Percentiles rank a stretch among this genome's conserved stretches.
Conservation (phyloP, 805 yeast genomes). For the Myxozyma kluyveri region DNA sequence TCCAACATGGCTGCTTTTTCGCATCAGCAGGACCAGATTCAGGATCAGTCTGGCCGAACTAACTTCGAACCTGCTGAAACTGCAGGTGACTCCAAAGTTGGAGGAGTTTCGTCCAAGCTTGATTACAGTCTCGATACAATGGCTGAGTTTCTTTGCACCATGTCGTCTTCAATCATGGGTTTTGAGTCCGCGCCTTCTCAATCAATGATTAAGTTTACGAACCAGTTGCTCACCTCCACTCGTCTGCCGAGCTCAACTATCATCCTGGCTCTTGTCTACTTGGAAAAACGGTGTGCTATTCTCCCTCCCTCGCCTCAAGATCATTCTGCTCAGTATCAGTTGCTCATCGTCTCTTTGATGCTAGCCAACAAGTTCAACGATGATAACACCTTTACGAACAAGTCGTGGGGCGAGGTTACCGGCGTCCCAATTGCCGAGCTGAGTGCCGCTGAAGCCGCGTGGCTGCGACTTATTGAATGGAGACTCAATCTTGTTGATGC, state of each 20-base stretch:
- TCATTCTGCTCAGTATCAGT: slow-evolving; percentile 45
- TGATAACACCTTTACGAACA: slow-evolving; percentile 93
- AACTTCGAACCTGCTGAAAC: neutral
- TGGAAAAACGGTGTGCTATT: slow-evolving; percentile 56
- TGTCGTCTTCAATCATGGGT: slow-evolving; percentile 55
- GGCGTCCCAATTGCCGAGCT: slow-evolving; percentile 62
- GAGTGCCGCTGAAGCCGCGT: slow-evolving; percentile 65
- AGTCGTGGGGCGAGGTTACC: slow-evolving; percentile 95
- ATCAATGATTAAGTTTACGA: slow-evolving; percentile 57
- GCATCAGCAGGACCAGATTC: neutral
- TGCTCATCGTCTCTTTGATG: slow-evolving; percentile 65
- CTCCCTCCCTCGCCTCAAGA: slow-evolving; percentile 32
- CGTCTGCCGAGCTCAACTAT: slow-evolving; percentile 82
- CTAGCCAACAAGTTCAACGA: slow-evolving; percentile 93
- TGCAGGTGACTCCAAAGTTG: slow-evolving; percentile 38
- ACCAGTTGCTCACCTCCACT: slow-evolving; percentile 76
- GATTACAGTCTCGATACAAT: slow-evolving; percentile 77
- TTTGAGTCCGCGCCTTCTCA: slow-evolving; percentile 41
- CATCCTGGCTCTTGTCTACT: slow-evolving; percentile 72
- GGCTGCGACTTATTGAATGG: slow-evolving; percentile 66
- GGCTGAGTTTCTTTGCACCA: slow-evolving; percentile 77
- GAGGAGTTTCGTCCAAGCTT: slow-evolving; percentile 74
- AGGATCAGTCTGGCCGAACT: neutral
- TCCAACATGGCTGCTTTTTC: neutral
- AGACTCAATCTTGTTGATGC: slow-evolving; percentile 45